These are phyloP conservation scores for Cladosporium cucumerinum DNA, from an alignment of 2,329 filamentous ascomycete genomes.

Conservation along the genomic window DNA sequence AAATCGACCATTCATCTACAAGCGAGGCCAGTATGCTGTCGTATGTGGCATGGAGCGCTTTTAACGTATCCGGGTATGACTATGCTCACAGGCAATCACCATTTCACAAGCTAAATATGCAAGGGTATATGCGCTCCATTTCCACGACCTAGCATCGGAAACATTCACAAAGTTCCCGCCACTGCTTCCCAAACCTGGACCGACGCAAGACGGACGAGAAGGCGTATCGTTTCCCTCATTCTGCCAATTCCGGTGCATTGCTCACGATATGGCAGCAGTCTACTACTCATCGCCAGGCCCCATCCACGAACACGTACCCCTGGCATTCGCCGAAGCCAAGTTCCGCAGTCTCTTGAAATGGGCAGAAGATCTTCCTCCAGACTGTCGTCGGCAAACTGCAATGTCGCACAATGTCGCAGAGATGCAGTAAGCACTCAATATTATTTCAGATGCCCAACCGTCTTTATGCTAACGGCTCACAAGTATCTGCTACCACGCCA, in stretches of 20 bases:
- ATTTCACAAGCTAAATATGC: background rate
- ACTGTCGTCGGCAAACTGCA: background rate
- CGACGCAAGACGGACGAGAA: background rate
- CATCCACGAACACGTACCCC: background rate
- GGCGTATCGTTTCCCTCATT: background rate
- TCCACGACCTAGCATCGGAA: background rate
- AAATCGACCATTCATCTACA: background rate
- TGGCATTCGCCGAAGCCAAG: conserved; percentile 1
- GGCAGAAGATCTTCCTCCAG: background rate
- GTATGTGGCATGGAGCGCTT: background rate
- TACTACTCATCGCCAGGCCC: background rate
- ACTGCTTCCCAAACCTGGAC: background rate
- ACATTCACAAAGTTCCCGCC: conserved; percentile 3
- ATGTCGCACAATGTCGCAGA: conserved; percentile 6
- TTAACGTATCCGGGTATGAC: conserved; percentile 3
- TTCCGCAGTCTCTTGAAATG: background rate
- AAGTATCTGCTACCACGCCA: conserved; percentile 8
- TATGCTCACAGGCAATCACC: background rate
- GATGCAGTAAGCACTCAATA: background rate
- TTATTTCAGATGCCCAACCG: too few relatives aligned
- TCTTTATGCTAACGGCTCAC: background rate
- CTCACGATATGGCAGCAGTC: background rate
- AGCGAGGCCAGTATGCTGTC: background rate
- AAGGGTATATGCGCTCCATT: background rate
- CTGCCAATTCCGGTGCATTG: conserved; percentile 9